These are phyloP conservation scores for Sphagnurus paluster DNA, from an alignment of 1,284 basidiomycete species.

Conservation along the genomic window DNA sequence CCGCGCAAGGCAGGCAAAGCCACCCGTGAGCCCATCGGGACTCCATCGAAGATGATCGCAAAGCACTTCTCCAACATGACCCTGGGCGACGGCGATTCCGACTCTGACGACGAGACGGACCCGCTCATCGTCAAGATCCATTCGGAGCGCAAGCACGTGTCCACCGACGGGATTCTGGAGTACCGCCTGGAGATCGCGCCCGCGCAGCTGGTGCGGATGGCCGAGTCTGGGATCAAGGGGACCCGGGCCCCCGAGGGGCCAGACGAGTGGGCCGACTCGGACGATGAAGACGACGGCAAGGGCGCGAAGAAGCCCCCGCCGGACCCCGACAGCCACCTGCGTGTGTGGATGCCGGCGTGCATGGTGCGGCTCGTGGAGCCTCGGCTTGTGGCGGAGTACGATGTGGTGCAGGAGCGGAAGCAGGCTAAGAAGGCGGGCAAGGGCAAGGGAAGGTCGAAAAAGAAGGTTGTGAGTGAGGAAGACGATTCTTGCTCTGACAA, in stretches of 20 bases:
- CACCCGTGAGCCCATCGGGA: slow-evolving; percentile 32
- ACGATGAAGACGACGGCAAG: slow-evolving; percentile 40
- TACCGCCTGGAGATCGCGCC: slow-evolving; percentile 75
- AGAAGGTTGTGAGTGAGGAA: background rate
- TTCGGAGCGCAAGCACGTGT: slow-evolving; percentile 50
- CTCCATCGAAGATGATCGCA: slow-evolving; percentile 58
- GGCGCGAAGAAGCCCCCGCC: slow-evolving; percentile 41
- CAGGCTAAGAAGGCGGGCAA: slow-evolving; percentile 48
- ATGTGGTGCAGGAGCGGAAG: slow-evolving; percentile 51
- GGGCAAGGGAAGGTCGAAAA: too few species aligned
- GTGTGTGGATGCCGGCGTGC: slow-evolving; percentile 76
- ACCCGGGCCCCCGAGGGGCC: slow-evolving; percentile 52
- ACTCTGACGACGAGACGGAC: slow-evolving; percentile 32
- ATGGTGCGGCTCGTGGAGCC: slow-evolving; percentile 71
- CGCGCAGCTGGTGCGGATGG: slow-evolving; percentile 57
- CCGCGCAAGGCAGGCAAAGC: slow-evolving; percentile 36
- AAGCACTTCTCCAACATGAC: slow-evolving; percentile 51
- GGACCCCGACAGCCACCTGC: slow-evolving; percentile 50
- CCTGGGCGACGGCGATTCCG: slow-evolving; percentile 27
- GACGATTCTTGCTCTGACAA: slow-evolving; percentile 5
- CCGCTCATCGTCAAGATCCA: slow-evolving; percentile 41
- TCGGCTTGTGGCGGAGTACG: slow-evolving; percentile 57
- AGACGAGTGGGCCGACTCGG: slow-evolving; percentile 43
- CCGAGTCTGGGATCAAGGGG: slow-evolving; percentile 65
- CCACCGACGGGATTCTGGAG: slow-evolving; percentile 68